Conservation (phyloP, 2,329 filamentous ascomycete genomes). For the Cadophora luteo-olivacea region DNA sequence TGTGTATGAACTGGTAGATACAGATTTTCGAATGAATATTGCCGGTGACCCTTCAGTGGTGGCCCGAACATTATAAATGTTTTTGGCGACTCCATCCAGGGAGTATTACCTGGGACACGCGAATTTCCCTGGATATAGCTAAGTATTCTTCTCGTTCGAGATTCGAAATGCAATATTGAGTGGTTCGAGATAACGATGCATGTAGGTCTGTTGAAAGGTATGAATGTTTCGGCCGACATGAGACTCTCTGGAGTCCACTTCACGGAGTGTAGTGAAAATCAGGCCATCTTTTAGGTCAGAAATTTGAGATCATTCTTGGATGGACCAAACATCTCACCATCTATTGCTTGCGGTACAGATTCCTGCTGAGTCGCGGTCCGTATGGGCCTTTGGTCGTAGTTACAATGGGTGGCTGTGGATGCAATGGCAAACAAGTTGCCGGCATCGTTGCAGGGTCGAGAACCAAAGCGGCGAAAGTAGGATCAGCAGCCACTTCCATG, state of each 20-base stretch:
- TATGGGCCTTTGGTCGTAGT: background rate
- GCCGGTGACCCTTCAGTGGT: background rate
- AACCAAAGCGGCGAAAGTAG: background rate
- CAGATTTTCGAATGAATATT: background rate
- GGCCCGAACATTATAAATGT: background rate
- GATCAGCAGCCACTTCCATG: background rate
- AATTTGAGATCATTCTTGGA: background rate
- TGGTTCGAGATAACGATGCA: background rate
- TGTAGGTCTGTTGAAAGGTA: background rate
- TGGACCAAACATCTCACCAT: background rate
- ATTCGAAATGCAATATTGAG: background rate
- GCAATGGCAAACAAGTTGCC: background rate
- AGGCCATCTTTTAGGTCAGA: background rate
- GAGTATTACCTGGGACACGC: background rate
- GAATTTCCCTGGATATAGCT: background rate
- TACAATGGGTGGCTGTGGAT: background rate
- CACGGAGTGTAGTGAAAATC: background rate
- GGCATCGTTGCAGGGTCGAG: background rate
- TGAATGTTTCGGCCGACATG: background rate
- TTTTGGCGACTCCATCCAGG: background rate
- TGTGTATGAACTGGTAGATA: background rate
- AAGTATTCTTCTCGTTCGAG: background rate
- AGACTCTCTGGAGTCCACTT: background rate
- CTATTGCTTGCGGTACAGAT: background rate
- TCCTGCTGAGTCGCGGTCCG: conserved; percentile 1